Percentiles rank a stretch among this genome's conserved stretches.
Evolutionary conservation across 495 filamentous ascomycete genomes (phyloP).

Genomic region (Penicillium waksmanii): DNA sequence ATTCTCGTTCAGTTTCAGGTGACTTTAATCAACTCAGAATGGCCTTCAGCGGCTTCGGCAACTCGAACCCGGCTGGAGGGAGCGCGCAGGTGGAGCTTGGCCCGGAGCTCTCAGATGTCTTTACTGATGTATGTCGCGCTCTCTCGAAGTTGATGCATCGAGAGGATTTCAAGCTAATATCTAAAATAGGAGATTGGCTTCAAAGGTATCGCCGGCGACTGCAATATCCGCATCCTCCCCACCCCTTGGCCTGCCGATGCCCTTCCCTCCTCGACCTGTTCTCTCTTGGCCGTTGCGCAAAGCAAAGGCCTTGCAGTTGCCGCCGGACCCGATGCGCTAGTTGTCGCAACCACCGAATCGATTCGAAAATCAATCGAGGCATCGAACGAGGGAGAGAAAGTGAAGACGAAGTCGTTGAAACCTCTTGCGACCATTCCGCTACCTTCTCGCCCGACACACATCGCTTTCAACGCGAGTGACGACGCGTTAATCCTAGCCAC

Average conservation of each 20-base stretch:
- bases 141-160: slow-evolving; percentile 4
- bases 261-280: slow-evolving; percentile 77
- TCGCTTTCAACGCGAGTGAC: slow-evolving; percentile 87
- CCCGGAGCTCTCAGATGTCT: slow-evolving; percentile 51
- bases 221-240: slow-evolving; percentile 77
- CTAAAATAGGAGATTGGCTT: slow-evolving; percentile 75
- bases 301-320: slow-evolving; percentile 83
- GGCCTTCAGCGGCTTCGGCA: slow-evolving; percentile 66
- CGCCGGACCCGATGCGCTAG: slow-evolving; percentile 77
- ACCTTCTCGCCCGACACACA: slow-evolving; percentile 78
- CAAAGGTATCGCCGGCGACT: slow-evolving; percentile 74
- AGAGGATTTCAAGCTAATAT: slow-evolving; percentile 13
- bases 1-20: slow-evolving; percentile 43
- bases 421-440: slow-evolving; percentile 74
- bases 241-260: slow-evolving; percentile 74
- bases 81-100: slow-evolving; percentile 40
- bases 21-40: slow-evolving; percentile 57
- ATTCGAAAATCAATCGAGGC: slow-evolving; percentile 75
- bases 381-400: slow-evolving; percentile 56
- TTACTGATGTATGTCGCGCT: slow-evolving; percentile 46
- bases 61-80: slow-evolving; percentile 35
- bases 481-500: slow-evolving; percentile 81
- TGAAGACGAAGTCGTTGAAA: slow-evolving; percentile 69
- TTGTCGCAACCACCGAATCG: slow-evolving; percentile 75
- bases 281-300: slow-evolving; percentile 84